phyloP scores from a whole-genome alignment of 2,329 filamentous ascomycete species.

The Simplicillium aogashimaense region DNA sequence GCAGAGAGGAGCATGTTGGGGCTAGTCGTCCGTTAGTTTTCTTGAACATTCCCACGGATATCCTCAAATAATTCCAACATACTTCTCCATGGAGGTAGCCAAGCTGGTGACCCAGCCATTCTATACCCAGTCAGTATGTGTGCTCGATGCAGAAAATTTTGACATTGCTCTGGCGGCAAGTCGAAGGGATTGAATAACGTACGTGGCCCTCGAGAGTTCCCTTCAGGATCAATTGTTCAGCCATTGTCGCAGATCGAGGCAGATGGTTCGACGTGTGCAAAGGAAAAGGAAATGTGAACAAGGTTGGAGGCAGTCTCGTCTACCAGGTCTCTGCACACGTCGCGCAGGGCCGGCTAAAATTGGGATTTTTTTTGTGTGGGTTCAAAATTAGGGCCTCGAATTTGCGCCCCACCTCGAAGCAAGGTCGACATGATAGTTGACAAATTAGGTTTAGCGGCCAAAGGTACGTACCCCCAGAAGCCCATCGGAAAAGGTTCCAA shows the following conservation, averaged over 20 bases:
- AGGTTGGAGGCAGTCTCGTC: not conserved
- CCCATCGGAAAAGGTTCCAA: too few relatives aligned
- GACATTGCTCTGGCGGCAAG: too few relatives aligned
- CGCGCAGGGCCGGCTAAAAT: slow-evolving; percentile 5
- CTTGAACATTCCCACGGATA: not conserved
- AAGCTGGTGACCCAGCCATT: slow-evolving; percentile 99
- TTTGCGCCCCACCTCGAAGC: not conserved
- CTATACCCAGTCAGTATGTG: slow-evolving; percentile 23
- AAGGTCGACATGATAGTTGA: too few relatives aligned
- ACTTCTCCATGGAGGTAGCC: slow-evolving; percentile 99
- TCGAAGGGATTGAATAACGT: slow-evolving; percentile 27
- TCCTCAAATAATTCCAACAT: slow-evolving; percentile 26
- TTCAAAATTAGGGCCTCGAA: slow-evolving; percentile 9
- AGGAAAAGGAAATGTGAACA: slow-evolving; percentile 22
- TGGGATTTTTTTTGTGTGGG: slow-evolving; percentile 9
- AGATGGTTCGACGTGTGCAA: slow-evolving; percentile 20
- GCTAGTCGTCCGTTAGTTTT: slow-evolving; percentile 34
- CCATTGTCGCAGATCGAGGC: slow-evolving; percentile 51
- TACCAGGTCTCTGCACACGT: not conserved
- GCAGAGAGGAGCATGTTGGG: slow-evolving; percentile 99
- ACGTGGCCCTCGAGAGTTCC: slow-evolving; percentile 96
- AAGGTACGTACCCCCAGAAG: too few relatives aligned
- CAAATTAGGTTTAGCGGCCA: too few relatives aligned
- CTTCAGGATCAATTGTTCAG: slow-evolving; percentile 92
- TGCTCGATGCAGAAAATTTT: slow-evolving; percentile 12